These are phyloP conservation scores for Imleria badia DNA, from an alignment of 768 basidiomycete genomes.

Conservation along the genomic window DNA sequence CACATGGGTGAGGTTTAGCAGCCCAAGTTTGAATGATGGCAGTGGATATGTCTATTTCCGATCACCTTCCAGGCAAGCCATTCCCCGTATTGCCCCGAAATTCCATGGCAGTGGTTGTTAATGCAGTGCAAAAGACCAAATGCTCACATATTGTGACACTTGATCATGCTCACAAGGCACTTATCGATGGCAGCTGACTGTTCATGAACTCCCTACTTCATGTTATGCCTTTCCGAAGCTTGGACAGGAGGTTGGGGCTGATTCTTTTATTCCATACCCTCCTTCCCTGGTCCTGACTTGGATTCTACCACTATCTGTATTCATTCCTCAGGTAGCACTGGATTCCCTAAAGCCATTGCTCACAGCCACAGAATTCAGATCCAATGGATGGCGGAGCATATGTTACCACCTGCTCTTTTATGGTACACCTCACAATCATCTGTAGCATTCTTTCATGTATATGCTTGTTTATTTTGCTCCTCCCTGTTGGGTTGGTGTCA, in stretches of 20 bases:
- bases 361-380: constrained; percentile 28
- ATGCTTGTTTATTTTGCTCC: constrained; percentile 7
- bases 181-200: constrained; percentile 12
- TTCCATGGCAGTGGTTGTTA: constrained; percentile 38
- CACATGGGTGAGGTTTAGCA: no score
- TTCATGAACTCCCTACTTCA: constrained; percentile 22
- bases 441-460: constrained; percentile 1
- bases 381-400: constrained; percentile 38
- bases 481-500: constrained; percentile 19
- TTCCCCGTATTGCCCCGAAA: constrained; percentile 44
- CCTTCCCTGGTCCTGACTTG: constrained; percentile 12
- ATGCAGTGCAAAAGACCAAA: constrained; percentile 21
- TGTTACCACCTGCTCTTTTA: constrained; percentile 2
- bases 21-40: no score
- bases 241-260: constrained; percentile 29
- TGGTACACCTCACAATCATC: background rate
- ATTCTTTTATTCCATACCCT: constrained; percentile 22
- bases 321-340: constrained; percentile 52
- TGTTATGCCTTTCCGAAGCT: constrained; percentile 40
- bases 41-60: no score
- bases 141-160: constrained; percentile 23
- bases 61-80: constrained; percentile 23
- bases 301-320: constrained; percentile 43
- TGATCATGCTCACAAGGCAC: constrained; percentile 13
- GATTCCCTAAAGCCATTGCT: constrained; percentile 50